phyloP scores from a whole-genome alignment of 2,329 filamentous ascomycete species.

The Aureobasidium namibiae region DNA sequence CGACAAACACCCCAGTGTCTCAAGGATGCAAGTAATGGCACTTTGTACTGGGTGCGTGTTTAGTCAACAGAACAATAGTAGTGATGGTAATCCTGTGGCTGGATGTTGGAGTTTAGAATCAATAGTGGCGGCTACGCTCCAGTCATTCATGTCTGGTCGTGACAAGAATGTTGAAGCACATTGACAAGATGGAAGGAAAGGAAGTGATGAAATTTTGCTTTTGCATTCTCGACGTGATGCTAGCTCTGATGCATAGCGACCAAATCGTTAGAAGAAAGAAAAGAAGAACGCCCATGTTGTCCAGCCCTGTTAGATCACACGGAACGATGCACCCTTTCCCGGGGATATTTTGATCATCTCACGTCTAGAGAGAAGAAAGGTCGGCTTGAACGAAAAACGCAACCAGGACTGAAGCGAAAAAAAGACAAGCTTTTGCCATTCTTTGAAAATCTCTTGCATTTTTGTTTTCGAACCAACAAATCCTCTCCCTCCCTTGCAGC shows the following conservation, averaged over 20 bases:
- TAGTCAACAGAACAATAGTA: no score
- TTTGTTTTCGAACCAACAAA: neutral
- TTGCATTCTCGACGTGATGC: conserved; percentile 7
- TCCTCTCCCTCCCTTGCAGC: neutral
- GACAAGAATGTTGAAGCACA: neutral
- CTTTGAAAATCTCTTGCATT: neutral
- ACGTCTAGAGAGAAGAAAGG: neutral
- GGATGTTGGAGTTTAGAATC: no score
- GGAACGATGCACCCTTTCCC: neutral
- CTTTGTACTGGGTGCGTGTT: no score
- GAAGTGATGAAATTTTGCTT: neutral
- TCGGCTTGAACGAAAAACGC: neutral
- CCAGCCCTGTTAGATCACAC: conserved; percentile 4
- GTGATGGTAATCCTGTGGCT: no score
- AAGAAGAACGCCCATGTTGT: neutral
- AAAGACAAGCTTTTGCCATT: conserved; percentile 1
- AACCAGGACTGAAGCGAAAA: neutral
- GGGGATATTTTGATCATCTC: neutral
- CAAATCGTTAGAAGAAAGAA: neutral
- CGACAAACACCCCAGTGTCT: no score
- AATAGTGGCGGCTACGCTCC: no score
- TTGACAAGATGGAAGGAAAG: neutral
- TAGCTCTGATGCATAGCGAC: neutral
- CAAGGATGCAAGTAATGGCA: no score
- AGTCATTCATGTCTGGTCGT: no score